Evolutionary conservation across 164 flowering plant species (phyloP), one percentile per base, ranked within the genome.

Genomic region (Santalum album): DNA sequence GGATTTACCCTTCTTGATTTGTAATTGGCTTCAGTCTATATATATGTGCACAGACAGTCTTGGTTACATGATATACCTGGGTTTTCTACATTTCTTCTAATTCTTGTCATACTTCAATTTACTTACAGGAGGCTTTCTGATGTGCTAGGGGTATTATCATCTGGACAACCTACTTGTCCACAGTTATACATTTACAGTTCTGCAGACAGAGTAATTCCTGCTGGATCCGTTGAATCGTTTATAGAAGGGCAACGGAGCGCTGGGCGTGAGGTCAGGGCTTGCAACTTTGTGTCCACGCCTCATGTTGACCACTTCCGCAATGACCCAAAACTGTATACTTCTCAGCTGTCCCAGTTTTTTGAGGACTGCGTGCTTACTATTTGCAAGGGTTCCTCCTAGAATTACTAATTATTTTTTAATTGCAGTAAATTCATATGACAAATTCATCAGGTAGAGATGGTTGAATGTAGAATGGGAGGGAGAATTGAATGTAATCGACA

Each of bases 281-380:
- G 97, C 75, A 67, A 90, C 69, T 94, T 90, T 56, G 62, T 82
- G 25, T 78, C 84, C 24, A 74, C 99, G 3, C 99, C 99, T 12
- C 99, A 94, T 68, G 99, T 94, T 0, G 99, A 94, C 64, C 99
- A 94, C 70, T 87, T 78, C 61, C 75, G 97, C 24, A 87, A 81
- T 65, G 76, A 87, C 51, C 94, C 96, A n/a, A 62, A 71, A 51
- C 69, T 83, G 1, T 90, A 87, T 61, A 75, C 83, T 20, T 66
- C 83, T 53, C 94, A 90, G 73, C 95, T 94, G 29, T 79, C 80
- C 53, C 66, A 69, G 42, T 90, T 94, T 58, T 53, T 94, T 56
- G 90, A 87, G 58, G 90, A 94, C 47, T 86, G 75, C 56, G 87
- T 83, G 59, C 77, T 84, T 22, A 66, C 67, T 34, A 39, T 65